phyloP scores from a whole-genome alignment of 495 filamentous ascomycete species.

The Lophium mytilinum region DNA sequence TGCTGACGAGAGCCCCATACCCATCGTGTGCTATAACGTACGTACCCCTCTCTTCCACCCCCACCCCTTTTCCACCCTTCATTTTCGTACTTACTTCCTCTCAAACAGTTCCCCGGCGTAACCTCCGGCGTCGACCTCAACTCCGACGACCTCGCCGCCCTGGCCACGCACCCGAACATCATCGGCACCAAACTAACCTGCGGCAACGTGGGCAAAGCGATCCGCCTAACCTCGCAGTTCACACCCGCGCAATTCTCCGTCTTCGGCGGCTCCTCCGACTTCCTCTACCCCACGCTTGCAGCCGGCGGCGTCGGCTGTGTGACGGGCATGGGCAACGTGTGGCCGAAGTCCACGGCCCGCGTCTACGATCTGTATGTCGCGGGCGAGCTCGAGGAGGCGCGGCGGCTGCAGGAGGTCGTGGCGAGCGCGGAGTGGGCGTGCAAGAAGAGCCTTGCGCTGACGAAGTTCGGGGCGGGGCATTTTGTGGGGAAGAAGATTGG shows the following conservation, averaged over 20 bases:
- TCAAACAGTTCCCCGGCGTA: constrained; percentile 11
- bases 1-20: constrained; percentile 5
- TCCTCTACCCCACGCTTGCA: constrained; percentile 6
- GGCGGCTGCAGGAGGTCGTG: constrained; percentile 6
- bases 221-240: constrained; percentile 5
- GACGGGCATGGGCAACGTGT: constrained; percentile 6
- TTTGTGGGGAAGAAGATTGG: constrained; percentile 10
- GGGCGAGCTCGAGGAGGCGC: constrained; percentile 7
- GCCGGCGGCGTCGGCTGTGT: constrained; percentile 9
- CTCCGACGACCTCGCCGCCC: constrained; percentile 4
- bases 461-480: constrained; percentile 14
- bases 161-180: constrained; percentile 11
- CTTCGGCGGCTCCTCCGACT: constrained; percentile 9
- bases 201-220: constrained; percentile 8
- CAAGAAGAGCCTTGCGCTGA: constrained; percentile 10
- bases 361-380: constrained; percentile 10
- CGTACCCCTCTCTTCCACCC: background rate
- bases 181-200: constrained; percentile 10
- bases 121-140: constrained; percentile 11
- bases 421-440: constrained; percentile 16
- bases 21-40: constrained; percentile 11
- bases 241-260: constrained; percentile 6
- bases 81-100: no score
- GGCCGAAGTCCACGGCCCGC: constrained; percentile 2
- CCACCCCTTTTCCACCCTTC: background rate